phyloP scores from a whole-genome alignment of 306 rosid genomes.

The Cucurbita moschata region DNA sequence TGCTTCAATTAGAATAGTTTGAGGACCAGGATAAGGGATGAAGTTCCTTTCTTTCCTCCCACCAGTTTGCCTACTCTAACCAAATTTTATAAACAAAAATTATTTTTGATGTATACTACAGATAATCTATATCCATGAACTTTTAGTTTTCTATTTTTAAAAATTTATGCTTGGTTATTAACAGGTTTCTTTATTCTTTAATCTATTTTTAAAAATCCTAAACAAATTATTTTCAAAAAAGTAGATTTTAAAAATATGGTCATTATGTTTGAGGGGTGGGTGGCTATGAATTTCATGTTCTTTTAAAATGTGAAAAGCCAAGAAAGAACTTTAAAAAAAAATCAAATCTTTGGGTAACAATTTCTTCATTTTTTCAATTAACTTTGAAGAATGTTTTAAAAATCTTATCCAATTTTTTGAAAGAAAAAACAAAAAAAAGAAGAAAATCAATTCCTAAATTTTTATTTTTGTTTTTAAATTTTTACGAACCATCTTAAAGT shows the following conservation, averaged over 20 bases:
- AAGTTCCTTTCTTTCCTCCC: background rate
- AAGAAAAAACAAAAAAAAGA: background rate
- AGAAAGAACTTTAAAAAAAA: no score
- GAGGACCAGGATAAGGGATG: background rate
- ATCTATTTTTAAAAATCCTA: background rate
- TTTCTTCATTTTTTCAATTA: background rate
- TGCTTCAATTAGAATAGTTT: background rate
- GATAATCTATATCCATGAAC: no score
- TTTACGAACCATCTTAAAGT: background rate
- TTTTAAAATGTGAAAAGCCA: background rate
- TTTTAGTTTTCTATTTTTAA: no score
- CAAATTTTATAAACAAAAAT: background rate
- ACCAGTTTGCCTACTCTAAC: background rate
- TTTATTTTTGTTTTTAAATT: background rate
- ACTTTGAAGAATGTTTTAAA: background rate
- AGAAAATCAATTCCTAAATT: background rate
- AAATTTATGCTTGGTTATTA: background rate
- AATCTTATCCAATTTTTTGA: background rate
- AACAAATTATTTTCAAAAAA: background rate
- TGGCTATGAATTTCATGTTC: background rate
- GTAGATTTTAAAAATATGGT: background rate
- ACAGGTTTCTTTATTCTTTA: background rate
- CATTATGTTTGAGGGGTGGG: background rate
- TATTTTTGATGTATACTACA: no score
- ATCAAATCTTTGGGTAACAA: background rate